phyloP scores from a whole-genome alignment of 2,329 filamentous ascomycete genomes.

The Xylaria hypoxylon region DNA sequence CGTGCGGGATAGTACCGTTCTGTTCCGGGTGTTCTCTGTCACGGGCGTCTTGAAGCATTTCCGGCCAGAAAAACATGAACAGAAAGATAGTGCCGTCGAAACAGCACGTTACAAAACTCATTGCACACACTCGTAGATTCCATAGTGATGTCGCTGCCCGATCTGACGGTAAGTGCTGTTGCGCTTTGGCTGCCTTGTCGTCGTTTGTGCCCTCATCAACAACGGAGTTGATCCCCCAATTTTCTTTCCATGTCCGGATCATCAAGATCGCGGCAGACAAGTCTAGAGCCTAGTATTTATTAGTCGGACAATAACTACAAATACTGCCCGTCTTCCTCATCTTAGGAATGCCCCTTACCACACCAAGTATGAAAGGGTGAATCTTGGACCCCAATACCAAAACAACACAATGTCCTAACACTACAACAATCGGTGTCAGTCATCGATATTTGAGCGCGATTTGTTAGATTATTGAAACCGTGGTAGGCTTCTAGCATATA shows the following conservation, averaged over 20 bases:
- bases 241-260: slow-evolving; percentile 50
- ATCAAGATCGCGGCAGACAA: slow-evolving; percentile 48
- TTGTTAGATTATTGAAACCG: not conserved
- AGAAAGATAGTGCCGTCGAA: slow-evolving; percentile 53
- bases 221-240: slow-evolving; percentile 33
- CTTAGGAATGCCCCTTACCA: slow-evolving; percentile 42
- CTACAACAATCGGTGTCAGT: slow-evolving; percentile 24
- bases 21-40: slow-evolving; percentile 26
- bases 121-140: slow-evolving; percentile 48
- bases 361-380: slow-evolving; percentile 61
- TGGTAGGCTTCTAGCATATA: not conserved
- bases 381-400: slow-evolving; percentile 59
- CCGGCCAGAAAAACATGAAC: slow-evolving; percentile 52
- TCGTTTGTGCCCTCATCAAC: not conserved
- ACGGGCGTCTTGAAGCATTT: slow-evolving; percentile 49
- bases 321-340: not conserved
- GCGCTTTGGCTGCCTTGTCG: slow-evolving; percentile 6
- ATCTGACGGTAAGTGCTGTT: not conserved
- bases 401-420: slow-evolving; percentile 63
- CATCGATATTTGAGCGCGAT: not conserved
- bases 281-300: slow-evolving; percentile 44
- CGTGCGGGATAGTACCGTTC: slow-evolving; percentile 53
- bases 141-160: slow-evolving; percentile 16
- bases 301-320: not conserved
- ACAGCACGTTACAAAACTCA: slow-evolving; percentile 51